Conservation (phyloP, 2,329 filamentous ascomycete genomes). For the Westerdykella sp. region DNA sequence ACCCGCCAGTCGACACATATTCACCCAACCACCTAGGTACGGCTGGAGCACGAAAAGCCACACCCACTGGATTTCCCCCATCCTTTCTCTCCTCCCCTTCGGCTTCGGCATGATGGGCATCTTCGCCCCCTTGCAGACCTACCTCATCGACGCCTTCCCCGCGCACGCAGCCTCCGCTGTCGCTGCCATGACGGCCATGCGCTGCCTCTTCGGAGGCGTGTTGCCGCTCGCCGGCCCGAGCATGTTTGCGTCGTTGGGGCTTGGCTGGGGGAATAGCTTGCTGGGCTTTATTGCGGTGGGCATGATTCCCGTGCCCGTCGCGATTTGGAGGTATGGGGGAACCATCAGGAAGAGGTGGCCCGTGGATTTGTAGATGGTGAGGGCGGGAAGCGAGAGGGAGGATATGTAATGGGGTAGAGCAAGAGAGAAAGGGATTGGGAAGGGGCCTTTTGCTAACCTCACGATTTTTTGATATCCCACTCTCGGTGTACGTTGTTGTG, state of each 20-base stretch:
- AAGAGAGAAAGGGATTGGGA: too few relatives aligned
- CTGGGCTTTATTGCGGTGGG: constrained; percentile 32
- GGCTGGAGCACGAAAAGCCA: constrained; percentile 42
- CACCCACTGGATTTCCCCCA: constrained; percentile 45
- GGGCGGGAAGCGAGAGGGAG: too few relatives aligned
- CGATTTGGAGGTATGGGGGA: constrained; percentile 32
- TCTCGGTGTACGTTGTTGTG: too few relatives aligned
- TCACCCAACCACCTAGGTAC: constrained; percentile 34
- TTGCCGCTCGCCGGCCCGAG: constrained; percentile 31
- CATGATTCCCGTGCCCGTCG: constrained; percentile 29
- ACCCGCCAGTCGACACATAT: not conserved
- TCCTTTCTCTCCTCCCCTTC: constrained; percentile 35
- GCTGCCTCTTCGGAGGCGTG: constrained; percentile 30
- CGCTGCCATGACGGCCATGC: constrained; percentile 27
- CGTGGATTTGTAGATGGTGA: constrained; percentile 4
- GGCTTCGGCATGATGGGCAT: constrained; percentile 33
- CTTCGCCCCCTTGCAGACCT: constrained; percentile 31
- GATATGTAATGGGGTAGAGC: too few relatives aligned
- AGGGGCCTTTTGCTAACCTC: too few relatives aligned
- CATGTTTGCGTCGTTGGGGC: constrained; percentile 29
- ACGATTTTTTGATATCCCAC: too few relatives aligned
- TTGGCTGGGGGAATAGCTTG: constrained; percentile 35
- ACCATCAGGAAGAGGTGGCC: constrained; percentile 23
- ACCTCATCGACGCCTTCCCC: constrained; percentile 35
- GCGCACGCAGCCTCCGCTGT: constrained; percentile 32